phyloP scores from a whole-genome alignment of 805 yeast species.

The Debaryomyces hansenii region DNA sequence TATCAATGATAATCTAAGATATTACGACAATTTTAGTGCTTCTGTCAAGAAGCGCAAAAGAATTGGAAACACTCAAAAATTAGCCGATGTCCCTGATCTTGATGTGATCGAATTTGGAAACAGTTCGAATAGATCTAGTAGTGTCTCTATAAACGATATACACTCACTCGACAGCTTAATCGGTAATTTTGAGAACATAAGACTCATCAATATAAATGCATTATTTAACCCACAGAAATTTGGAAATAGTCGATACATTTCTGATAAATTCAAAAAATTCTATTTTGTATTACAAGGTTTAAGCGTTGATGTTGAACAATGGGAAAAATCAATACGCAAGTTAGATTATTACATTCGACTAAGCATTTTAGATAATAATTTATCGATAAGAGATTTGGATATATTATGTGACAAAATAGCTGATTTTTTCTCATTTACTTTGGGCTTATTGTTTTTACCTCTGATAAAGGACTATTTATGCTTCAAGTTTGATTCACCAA shows the following conservation, averaged over 20 bases:
- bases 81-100: slow-evolving; percentile 9
- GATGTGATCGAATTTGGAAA: slow-evolving; percentile 10
- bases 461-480: slow-evolving; percentile 20
- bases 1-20: slow-evolving; percentile 10
- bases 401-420: slow-evolving; percentile 10
- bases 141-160: slow-evolving; percentile 15
- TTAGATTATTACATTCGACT: slow-evolving; percentile 18
- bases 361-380: slow-evolving; percentile 15
- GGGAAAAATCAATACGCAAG: slow-evolving; percentile 2
- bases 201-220: slow-evolving; percentile 12
- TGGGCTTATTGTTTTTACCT: slow-evolving; percentile 10
- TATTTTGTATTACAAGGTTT: slow-evolving; percentile 7
- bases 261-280: slow-evolving; percentile 5
- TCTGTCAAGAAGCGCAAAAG: slow-evolving; percentile 13
- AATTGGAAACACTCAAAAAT: not conserved
- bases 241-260: not conserved
- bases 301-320: not conserved
- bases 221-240: slow-evolving; percentile 5
- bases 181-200: slow-evolving; percentile 15
- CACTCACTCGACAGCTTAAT: slow-evolving; percentile 18
- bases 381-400: slow-evolving; percentile 10
- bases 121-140: not conserved
- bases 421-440: slow-evolving; percentile 8
- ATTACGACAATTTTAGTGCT: slow-evolving; percentile 14
- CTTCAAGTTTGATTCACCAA: slow-evolving; percentile 3